These are phyloP conservation scores for Penstemon davidsonii DNA, from an alignment of 257 asterid genomes.

Conservation along the genomic window DNA sequence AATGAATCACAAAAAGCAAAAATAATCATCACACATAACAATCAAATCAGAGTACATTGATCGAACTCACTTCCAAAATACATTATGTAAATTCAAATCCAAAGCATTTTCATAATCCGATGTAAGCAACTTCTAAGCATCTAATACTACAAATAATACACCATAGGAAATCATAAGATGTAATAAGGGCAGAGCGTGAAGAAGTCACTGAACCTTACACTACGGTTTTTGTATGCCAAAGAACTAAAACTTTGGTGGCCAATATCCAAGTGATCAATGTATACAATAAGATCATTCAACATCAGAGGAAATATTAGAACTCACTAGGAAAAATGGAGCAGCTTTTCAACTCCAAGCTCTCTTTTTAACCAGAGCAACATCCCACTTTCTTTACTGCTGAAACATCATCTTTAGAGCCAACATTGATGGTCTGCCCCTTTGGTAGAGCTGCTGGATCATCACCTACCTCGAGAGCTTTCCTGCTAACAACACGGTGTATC, in stretches of 20 bases:
- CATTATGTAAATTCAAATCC: background rate
- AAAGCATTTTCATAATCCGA: background rate
- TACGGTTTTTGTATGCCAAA: constrained; percentile 10
- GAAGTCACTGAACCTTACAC: constrained; percentile 3
- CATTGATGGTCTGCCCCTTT: constrained; percentile 58
- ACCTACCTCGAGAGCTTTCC: constrained; percentile 62
- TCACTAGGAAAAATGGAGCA: background rate
- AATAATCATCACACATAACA: background rate
- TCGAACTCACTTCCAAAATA: background rate
- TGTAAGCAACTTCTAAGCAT: background rate
- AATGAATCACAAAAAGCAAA: no score
- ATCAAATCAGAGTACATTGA: background rate
- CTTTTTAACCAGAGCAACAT: constrained; percentile 56
- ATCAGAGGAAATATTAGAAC: constrained; percentile 1
- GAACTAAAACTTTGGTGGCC: constrained; percentile 16
- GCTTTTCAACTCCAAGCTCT: background rate
- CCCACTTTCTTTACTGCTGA: constrained; percentile 71
- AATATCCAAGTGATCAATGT: constrained; percentile 20
- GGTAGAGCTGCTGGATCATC: constrained; percentile 55
- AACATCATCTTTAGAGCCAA: constrained; percentile 62
- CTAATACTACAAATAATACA: constrained; percentile 21
- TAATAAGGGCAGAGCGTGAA: background rate
- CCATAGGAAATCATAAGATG: background rate
- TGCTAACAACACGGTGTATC: constrained; percentile 54
- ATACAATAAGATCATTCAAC: constrained; percentile 27